Conservation (phyloP, 306 rosid genomes). For the Arachis hypogaea region DNA sequence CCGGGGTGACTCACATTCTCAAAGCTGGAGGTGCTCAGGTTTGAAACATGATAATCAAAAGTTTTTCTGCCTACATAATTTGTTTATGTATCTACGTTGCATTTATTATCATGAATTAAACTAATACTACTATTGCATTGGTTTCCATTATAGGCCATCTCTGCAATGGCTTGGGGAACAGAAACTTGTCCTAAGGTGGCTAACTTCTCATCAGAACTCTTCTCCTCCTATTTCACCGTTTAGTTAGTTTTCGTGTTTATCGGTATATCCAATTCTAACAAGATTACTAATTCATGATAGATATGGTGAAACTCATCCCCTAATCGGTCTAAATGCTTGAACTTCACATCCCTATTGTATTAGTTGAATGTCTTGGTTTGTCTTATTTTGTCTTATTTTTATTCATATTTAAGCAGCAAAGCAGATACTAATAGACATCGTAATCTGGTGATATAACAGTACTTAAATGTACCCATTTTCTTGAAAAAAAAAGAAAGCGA, state of each 20-base stretch:
- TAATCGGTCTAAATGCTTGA: constrained; percentile 1
- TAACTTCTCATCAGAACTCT: constrained; percentile 22
- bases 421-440: constrained; percentile 7
- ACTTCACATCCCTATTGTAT: constrained; percentile 19
- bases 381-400: background rate
- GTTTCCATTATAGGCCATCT: constrained; percentile 67
- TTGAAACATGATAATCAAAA: constrained; percentile 38
- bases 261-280: constrained; percentile 13
- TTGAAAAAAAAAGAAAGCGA: background rate
- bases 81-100: constrained; percentile 19
- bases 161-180: constrained; percentile 99
- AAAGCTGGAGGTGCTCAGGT: constrained; percentile 99
- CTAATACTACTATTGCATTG: constrained; percentile 4
- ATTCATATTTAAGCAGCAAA: constrained; percentile 5
- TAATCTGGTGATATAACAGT: constrained; percentile 1
- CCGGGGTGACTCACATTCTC: constrained; percentile 97
- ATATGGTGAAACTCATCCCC: background rate
- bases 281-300: constrained; percentile 18
- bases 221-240: constrained; percentile 24
- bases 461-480: constrained; percentile 18
- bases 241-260: background rate
- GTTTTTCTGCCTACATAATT: constrained; percentile 18
- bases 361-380: constrained; percentile 11
- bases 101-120: constrained; percentile 2
- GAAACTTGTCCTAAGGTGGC: constrained; percentile 93